Evolutionary conservation across 768 basidiomycete genomes (phyloP).

Genomic region (Chalciporus sphaerocephalus): DNA sequence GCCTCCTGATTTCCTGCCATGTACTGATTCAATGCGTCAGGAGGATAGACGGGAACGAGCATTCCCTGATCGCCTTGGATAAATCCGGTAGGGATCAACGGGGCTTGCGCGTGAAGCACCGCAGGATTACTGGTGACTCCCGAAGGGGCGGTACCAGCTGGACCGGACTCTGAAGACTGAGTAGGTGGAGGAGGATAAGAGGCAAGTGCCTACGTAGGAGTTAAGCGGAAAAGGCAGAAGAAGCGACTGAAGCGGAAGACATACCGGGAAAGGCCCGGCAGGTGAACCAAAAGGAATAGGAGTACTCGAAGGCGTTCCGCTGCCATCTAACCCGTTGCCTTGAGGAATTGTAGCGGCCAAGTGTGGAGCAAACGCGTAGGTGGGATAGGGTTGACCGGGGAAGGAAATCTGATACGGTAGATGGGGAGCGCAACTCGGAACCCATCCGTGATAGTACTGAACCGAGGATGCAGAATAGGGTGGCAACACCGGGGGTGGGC

Average conservation of each 20-base stretch:
- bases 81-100: slow-evolving; percentile 62
- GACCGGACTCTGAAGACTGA: slow-evolving; percentile 28
- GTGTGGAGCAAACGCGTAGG: slow-evolving; percentile 37
- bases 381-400: slow-evolving; percentile 41
- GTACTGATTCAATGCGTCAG: slow-evolving; percentile 67
- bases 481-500: slow-evolving; percentile 13
- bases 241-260: slow-evolving; percentile 17
- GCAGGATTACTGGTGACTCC: slow-evolving; percentile 15
- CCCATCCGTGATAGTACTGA: slow-evolving; percentile 53
- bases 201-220: slow-evolving; percentile 40
- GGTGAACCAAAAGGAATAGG: slow-evolving; percentile 37
- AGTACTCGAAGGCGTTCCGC: slow-evolving; percentile 28
- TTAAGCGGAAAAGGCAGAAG: slow-evolving; percentile 11
- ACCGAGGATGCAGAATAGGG: slow-evolving; percentile 38
- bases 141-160: slow-evolving; percentile 9
- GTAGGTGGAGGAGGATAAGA: slow-evolving; percentile 43
- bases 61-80: slow-evolving; percentile 70
- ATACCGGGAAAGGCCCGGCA: slow-evolving; percentile 44
- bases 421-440: slow-evolving; percentile 47
- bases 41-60: slow-evolving; percentile 66
- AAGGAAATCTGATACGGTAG: slow-evolving; percentile 52
- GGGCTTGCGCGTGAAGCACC: slow-evolving; percentile 40
- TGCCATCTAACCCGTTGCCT: slow-evolving; percentile 37
- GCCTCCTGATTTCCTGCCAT: slow-evolving; percentile 45
- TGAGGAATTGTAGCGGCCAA: slow-evolving; percentile 23